Percentiles rank a stretch among this genome's conserved stretches.
Conservation (phyloP, 306 rosid species). For the Coriaria nepalensis region DNA sequence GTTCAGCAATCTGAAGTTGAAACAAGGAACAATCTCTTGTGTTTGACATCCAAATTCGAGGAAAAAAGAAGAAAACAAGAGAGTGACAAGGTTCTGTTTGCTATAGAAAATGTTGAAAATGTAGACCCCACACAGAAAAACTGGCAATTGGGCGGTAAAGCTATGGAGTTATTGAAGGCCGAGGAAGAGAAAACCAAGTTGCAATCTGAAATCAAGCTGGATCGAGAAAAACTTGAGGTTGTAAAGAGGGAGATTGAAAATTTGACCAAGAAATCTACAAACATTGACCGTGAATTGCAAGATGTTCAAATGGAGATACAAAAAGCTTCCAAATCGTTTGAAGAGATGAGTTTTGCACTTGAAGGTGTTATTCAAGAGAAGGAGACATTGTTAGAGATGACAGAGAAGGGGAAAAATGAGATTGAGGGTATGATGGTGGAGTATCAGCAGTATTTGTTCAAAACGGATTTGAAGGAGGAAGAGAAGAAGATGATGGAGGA, state of each 20-base stretch:
- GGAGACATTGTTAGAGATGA: conserved; percentile 25
- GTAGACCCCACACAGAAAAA: conserved; percentile 34
- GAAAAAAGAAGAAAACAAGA: conserved; percentile 65
- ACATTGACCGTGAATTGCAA: conserved; percentile 12
- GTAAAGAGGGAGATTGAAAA: conserved; percentile 26
- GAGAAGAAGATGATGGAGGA: conserved; percentile 45
- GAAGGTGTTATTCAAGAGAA: conserved; percentile 25
- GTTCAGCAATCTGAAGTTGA: conserved; percentile 51
- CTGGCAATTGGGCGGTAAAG: conserved; percentile 42
- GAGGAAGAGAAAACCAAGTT: conserved; percentile 43
- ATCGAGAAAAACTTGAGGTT: conserved; percentile 22
- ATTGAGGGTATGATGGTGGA: conserved; percentile 24
- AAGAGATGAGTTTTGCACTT: conserved; percentile 26
- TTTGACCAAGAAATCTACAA: conserved; percentile 15
- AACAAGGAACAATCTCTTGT: conserved; percentile 26
- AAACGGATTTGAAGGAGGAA: conserved; percentile 28
- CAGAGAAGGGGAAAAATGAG: conserved; percentile 21
- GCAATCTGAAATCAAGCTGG: conserved; percentile 27
- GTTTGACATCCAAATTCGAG: conserved; percentile 50
- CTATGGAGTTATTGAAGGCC: conserved; percentile 34
- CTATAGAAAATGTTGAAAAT: conserved; percentile 51
- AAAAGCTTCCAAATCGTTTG: conserved; percentile 14
- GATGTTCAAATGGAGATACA: conserved; percentile 24
- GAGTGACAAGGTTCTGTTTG: conserved; percentile 70
- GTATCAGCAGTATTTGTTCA: conserved; percentile 24